Conservation (phyloP, 805 yeast genomes). For the Nakazawaea molendinolei region DNA sequence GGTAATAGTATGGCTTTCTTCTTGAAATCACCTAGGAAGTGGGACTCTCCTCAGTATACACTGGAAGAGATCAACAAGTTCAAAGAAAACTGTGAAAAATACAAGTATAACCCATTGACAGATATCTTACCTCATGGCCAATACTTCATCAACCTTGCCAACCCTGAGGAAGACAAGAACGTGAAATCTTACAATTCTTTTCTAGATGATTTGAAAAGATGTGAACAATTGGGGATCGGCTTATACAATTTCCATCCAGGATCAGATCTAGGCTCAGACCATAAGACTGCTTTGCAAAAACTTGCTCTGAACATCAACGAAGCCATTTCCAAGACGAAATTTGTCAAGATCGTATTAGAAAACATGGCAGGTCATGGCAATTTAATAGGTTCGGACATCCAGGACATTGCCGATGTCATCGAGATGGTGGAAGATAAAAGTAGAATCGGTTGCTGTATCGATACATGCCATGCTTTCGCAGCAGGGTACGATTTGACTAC, state of each 20-base stretch:
- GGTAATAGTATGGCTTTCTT: constrained; percentile 88
- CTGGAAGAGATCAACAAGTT: constrained; percentile 64
- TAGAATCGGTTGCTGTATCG: constrained; percentile 93
- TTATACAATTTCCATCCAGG: constrained; percentile 93
- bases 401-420: constrained; percentile 72
- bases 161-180: constrained; percentile 78
- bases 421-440: constrained; percentile 70
- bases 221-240: constrained; percentile 81
- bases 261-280: constrained; percentile 68
- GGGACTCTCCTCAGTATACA: constrained; percentile 78
- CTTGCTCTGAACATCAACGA: constrained; percentile 75
- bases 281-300: constrained; percentile 52
- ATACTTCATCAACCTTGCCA: constrained; percentile 86
- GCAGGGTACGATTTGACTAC: constrained; percentile 89
- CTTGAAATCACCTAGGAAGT: constrained; percentile 81
- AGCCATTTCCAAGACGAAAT: constrained; percentile 66
- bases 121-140: constrained; percentile 94
- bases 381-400: constrained; percentile 73
- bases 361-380: constrained; percentile 98
- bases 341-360: constrained; percentile 85
- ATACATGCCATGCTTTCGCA: constrained; percentile 94
- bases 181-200: constrained; percentile 70
- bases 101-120: constrained; percentile 63
- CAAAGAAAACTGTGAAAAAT: constrained; percentile 50
- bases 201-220: constrained; percentile 78